phyloP scores from a whole-genome alignment of 768 basidiomycete species.

The Leccinellum albellum region DNA sequence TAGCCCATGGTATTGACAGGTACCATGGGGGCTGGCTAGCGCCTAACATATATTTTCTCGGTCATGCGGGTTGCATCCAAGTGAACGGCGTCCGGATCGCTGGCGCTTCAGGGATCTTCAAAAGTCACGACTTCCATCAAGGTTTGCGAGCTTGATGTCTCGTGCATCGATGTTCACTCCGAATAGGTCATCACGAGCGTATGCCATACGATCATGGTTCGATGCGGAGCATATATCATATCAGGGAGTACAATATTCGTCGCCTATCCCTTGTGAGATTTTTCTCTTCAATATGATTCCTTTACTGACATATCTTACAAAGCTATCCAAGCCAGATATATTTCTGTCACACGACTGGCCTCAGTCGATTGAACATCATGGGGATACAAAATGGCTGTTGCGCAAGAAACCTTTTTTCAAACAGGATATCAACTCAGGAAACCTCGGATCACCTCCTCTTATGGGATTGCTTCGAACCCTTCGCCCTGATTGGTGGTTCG shows the following conservation, averaged over 20 bases:
- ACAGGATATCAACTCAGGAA: constrained; percentile 60
- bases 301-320: background rate
- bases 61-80: constrained; percentile 83
- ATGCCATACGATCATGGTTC: constrained; percentile 73
- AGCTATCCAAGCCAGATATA: constrained; percentile 63
- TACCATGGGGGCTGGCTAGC: constrained; percentile 98
- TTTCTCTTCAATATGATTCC: background rate
- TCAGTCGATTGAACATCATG: constrained; percentile 74
- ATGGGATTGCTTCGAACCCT: constrained; percentile 71
- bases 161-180: constrained; percentile 1
- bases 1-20: constrained; percentile 36
- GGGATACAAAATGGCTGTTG: constrained; percentile 62
- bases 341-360: constrained; percentile 99
- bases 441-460: constrained; percentile 83
- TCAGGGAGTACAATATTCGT: constrained; percentile 78
- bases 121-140: constrained; percentile 63
- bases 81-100: constrained; percentile 86
- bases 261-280: constrained; percentile 66
- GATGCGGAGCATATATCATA: constrained; percentile 86
- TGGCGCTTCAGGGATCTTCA: constrained; percentile 92
- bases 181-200: constrained; percentile 71
- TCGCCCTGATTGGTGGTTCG: constrained; percentile 85
- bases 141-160: constrained; percentile 39
- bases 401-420: constrained; percentile 76
- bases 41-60: constrained; percentile 94